Base-by-base conservation (phyloP, 2,329 filamentous ascomycete genomes). In the Diaporthe ampelina region DNA sequence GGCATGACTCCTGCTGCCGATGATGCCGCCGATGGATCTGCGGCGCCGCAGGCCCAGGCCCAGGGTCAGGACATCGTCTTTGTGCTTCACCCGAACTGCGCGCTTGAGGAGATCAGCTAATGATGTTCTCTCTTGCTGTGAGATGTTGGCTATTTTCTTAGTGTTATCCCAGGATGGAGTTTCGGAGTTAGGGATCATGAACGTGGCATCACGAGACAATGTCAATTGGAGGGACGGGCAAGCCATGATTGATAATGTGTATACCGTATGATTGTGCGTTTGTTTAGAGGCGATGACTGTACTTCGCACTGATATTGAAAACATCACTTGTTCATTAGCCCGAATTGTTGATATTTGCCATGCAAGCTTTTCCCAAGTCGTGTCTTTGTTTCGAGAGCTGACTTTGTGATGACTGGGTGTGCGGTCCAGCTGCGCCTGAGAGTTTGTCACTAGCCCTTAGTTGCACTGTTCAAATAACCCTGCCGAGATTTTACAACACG, bases 21-120 rank as follows among this genome's bases (percentile, higher is more conserved):
- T 21, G 81, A 80, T 81, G 78, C 85, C 78, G 83, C 86, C 80
- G 81, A 88, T 77, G 84, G 84, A 56, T 82, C 83, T 61, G 84
- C 88, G 29, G 82, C 85, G 21, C 79, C 83, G 24, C 79, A 83
- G 29, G 32, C 63, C 9, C 32, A 24, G 48, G 82, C 81, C 13
- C 40, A 7, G 40, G 40, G 15, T 85, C 86, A 85, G 77, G 87
- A 87, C 79, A 87, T 94, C 6, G 89, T 97, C 70, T 99, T 98
- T 81, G 94, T 98, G 35, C 82, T 99, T 78, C 97, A 99, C 85
- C 97, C 97, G 74, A 98, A 98, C 85, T 97, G 94, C 81, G 94
- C 94, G 0, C 88, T 97, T 13, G 95, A 98, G 77, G 89, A 91
- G 76, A 83, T 84, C 59, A 81, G 37, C 52, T n/a, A 56, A 48